Base-by-base conservation (phyloP, 257 asterid species). In the Gentiana straminea region DNA sequence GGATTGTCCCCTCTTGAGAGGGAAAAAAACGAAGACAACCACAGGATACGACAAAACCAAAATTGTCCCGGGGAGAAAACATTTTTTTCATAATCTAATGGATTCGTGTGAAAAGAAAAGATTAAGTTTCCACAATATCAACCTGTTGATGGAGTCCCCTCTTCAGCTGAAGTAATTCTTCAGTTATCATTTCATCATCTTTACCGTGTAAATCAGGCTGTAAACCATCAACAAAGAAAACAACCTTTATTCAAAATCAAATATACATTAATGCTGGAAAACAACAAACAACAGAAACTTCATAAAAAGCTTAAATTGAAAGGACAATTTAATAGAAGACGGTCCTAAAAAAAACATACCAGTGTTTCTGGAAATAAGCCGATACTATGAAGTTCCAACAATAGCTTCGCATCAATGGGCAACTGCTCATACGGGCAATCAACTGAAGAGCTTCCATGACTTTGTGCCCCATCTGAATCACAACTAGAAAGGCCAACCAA, bases 181-280 rank as follows among this genome's bases (percentile, higher is more conserved):
- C 80, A 64, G 73, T 53, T 68, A 86, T 67, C 52, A 65, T 63
- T 62, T 77, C 86, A 48, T 82, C 94, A 71, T 88, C 99, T 79
- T 82, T 88, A 72, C 86, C 95, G 36, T 77, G 89, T 77, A 92
- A 70, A 36, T 80, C 91, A 55, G 99, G 97, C 99, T 92, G 81
- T 55, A 63, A 1, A 36, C 46, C 66, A 51, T 66, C 9, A 63
- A 63, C 15, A 55, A 69, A 62, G 41, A 41, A 49, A 33, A 49
- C 62, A 33, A 13, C 37, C 48, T 8, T 13, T 8, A 9, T 49
- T 32, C 7, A 63, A 51, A 58, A 51, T 9, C 36, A 52, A 60
- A 54, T 10, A 10, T 43, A 52, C 24, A 38, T 33, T 13, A 5
- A 41, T 39, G 54, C 13, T n/a, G 39, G 13, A 46, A 59, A 45